Evolutionary conservation across 2,329 filamentous ascomycete species (phyloP), one percentile per base, ranked within the genome.

Genomic region (Fusarium protoensiforme): DNA sequence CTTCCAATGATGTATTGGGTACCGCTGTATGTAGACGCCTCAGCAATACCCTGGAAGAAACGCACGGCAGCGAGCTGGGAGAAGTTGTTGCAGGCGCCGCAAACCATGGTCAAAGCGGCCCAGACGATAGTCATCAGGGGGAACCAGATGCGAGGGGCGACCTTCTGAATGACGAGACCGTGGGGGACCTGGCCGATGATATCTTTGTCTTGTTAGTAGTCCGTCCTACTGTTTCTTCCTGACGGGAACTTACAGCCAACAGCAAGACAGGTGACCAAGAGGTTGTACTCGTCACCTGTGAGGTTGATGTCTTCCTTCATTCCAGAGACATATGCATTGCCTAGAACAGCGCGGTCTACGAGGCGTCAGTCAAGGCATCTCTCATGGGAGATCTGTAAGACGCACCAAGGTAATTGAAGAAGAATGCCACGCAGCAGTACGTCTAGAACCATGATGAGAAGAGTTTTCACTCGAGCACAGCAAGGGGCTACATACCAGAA

Each of bases 141-240:
- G 72, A 85, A 86, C 80, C 85, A 87, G 46, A 87, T 83, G 13
- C 86, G 80, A 2, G 86, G 87, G 18, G 83, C 82, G 36, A 89
- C 74, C 64, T 87, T 85, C 69, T 88, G 85, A 16, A 89, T 80
- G 18, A 85, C 83, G 7, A 87, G 70, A 39, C 84, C 85, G 38
- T 82, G 81, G 0, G 84, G 84, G 3, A 86, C 78, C 69, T 88
- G 85, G 1, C 85, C 85, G 13, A 87, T 35, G 18, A 73, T 69
- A 29, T 70, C 60, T 63, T 35, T 46, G 20, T 3, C 2, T 35
- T 41, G n/a, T 69, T 20, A 53, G 13, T 4, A 7, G 27, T 11
- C 3, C 1, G 7, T 14, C 6, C 7, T 53, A 18, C 20, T 13
- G 14, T 13, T 13, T 27, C 10, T 20, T 0, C 27, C 7, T 6